phyloP scores from a whole-genome alignment of 2,329 filamentous ascomycete species.

The Mariannaea sp. region DNA sequence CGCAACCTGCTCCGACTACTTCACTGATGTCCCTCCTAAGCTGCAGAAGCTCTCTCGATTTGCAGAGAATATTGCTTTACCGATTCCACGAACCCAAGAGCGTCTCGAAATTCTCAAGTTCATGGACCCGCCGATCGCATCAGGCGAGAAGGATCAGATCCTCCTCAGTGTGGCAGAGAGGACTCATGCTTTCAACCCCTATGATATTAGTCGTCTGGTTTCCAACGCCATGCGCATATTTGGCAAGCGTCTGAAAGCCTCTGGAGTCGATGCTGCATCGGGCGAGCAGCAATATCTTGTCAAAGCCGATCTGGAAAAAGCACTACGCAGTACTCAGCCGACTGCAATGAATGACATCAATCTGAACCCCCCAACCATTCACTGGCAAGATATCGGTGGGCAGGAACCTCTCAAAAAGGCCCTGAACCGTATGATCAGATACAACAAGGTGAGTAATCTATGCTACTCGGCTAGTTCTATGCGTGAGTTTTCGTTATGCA shows the following conservation, averaged over 20 bases:
- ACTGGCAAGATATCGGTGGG: conserved; percentile 88
- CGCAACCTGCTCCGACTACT: conserved; percentile 72
- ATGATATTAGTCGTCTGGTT: conserved; percentile 72
- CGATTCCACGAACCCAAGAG: conserved; percentile 73
- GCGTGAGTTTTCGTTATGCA: conserved; percentile 12
- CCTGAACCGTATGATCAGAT: conserved; percentile 57
- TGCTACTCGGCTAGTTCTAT: background rate
- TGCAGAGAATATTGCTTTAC: conserved; percentile 69
- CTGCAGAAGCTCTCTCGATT: conserved; percentile 71
- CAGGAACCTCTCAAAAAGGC: conserved; percentile 74
- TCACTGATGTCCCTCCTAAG: conserved; percentile 71
- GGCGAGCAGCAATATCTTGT: conserved; percentile 40
- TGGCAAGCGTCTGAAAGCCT: conserved; percentile 32
- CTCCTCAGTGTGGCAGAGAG: conserved; percentile 68
- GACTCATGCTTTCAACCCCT: conserved; percentile 86
- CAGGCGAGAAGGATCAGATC: conserved; percentile 55
- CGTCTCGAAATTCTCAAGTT: conserved; percentile 75
- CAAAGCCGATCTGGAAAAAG: conserved; percentile 63
- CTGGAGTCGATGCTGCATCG: conserved; percentile 15
- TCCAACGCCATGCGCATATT: conserved; percentile 38
- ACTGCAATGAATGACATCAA: conserved; percentile 90
- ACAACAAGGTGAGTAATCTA: conserved; percentile 39
- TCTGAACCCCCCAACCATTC: conserved; percentile 82
- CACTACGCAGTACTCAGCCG: conserved; percentile 72
- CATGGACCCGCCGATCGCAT: conserved; percentile 53